These are phyloP conservation scores for Fonsecaea nubica DNA, from an alignment of 2,329 filamentous ascomycete species.

Conservation along the genomic window DNA sequence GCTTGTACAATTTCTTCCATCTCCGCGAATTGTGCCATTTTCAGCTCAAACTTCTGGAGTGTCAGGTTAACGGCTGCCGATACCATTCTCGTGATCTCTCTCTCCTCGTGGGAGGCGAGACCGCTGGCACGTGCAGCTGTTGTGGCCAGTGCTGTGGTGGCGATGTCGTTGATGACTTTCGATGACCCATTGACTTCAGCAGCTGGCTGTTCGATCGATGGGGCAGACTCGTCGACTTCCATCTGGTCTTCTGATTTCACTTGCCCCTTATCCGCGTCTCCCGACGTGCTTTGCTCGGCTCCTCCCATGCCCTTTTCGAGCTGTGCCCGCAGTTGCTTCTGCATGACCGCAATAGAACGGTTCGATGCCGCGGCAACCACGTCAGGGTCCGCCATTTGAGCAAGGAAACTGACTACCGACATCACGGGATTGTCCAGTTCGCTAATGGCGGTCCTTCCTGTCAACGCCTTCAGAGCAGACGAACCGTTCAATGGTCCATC, in stretches of 20 bases:
- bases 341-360: constrained; percentile 85
- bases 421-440: constrained; percentile 95
- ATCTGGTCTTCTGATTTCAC: constrained; percentile 60
- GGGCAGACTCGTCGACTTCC: constrained; percentile 61
- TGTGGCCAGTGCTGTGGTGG: constrained; percentile 82
- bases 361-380: constrained; percentile 90
- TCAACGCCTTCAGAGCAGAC: constrained; percentile 71
- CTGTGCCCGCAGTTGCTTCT: constrained; percentile 76
- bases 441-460: constrained; percentile 85
- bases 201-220: constrained; percentile 34
- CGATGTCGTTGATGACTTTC: constrained; percentile 59
- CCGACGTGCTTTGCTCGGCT: constrained; percentile 57
- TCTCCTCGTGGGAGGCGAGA: constrained; percentile 93
- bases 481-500: constrained; percentile 69
- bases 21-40: constrained; percentile 94
- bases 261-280: constrained; percentile 54
- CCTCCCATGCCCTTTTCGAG: constrained; percentile 67
- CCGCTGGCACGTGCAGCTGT: constrained; percentile 85
- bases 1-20: constrained; percentile 92
- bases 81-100: constrained; percentile 92
- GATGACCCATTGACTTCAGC: constrained; percentile 66
- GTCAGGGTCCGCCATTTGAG: constrained; percentile 85
- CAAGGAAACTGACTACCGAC: constrained; percentile 93
- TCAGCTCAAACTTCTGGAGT: constrained; percentile 94
- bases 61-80: constrained; percentile 91